These are phyloP conservation scores for Penicillium brasilianum DNA, from an alignment of 2,329 filamentous ascomycete species.

Conservation along the genomic window DNA sequence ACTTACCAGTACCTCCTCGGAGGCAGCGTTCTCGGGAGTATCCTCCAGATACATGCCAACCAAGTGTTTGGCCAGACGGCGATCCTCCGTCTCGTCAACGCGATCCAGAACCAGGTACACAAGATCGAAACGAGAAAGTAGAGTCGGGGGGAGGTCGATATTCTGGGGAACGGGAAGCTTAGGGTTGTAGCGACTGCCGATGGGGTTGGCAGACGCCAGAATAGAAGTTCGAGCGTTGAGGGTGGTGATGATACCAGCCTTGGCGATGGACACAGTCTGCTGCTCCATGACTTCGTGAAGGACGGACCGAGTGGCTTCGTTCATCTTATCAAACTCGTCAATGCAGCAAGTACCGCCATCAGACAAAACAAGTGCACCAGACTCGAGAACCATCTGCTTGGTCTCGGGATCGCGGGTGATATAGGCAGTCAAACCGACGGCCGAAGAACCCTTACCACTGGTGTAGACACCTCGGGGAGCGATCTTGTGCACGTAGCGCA, in stretches of 20 bases:
- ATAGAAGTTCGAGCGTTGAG: constrained; percentile 95
- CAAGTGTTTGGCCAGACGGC: constrained; percentile 86
- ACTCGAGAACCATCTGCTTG: constrained; percentile 74
- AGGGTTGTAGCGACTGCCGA: constrained; percentile 96
- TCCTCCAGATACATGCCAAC: constrained; percentile 98
- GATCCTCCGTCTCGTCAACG: constrained; percentile 86
- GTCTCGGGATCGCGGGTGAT: constrained; percentile 76
- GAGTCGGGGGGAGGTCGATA: constrained; percentile 92
- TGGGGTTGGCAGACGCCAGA: constrained; percentile 94
- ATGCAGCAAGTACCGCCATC: constrained; percentile 79
- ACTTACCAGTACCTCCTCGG: constrained; percentile 79
- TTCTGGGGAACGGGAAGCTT: constrained; percentile 96
- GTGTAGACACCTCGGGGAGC: constrained; percentile 85
- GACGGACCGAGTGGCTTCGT: constrained; percentile 73
- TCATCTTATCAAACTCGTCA: constrained; percentile 83
- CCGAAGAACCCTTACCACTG: constrained; percentile 75
- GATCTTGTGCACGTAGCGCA: constrained; percentile 96
- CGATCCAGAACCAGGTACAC: constrained; percentile 96
- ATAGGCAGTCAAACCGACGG: constrained; percentile 78
- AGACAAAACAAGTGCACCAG: constrained; percentile 73
- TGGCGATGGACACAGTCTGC: constrained; percentile 77
- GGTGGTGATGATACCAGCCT: constrained; percentile 81
- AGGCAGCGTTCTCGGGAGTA: constrained; percentile 79
- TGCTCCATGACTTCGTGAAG: constrained; percentile 83
- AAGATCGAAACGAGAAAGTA: constrained; percentile 93